A percentile compares a stretch with the other conserved stretches of the same genome.
phyloP scores from a whole-genome alignment of 2,329 filamentous ascomycete genomes.

The Ophiostoma piceae region DNA sequence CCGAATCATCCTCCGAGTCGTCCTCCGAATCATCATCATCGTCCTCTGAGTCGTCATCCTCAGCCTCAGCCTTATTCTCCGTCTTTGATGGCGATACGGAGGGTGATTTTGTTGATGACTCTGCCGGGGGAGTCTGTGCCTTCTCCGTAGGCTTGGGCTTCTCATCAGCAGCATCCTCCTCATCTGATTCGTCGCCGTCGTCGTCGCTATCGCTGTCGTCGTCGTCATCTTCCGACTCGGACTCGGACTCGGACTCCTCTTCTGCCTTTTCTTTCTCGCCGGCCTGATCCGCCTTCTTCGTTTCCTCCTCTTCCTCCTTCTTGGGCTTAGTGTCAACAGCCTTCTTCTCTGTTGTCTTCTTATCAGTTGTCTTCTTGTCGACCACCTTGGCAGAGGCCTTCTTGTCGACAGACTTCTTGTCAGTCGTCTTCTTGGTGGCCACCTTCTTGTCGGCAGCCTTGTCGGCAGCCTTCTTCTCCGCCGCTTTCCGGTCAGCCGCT shows the following conservation, averaged over 20 bases:
- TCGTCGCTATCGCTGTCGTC: slow-evolving; percentile 24
- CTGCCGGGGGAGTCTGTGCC: slow-evolving; percentile 19
- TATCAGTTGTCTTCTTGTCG: not conserved
- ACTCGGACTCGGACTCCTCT: slow-evolving; percentile 22
- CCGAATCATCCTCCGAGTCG: slow-evolving; percentile 24
- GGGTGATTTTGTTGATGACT: not conserved
- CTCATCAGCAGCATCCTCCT: slow-evolving; percentile 26
- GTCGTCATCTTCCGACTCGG: slow-evolving; percentile 20
- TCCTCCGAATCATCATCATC: slow-evolving; percentile 4
- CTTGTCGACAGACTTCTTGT: slow-evolving; percentile 14
- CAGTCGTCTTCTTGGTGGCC: not conserved
- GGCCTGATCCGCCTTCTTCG: not conserved
- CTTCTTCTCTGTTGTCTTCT: not conserved
- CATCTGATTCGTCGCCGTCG: slow-evolving; percentile 25
- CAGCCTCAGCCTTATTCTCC: slow-evolving; percentile 6
- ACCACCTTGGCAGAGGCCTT: slow-evolving; percentile 7
- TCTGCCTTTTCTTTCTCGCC: slow-evolving; percentile 18
- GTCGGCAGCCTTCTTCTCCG: not conserved
- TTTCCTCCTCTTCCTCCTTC: slow-evolving; percentile 19
- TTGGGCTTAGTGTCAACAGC: slow-evolving; percentile 16
- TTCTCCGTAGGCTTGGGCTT: slow-evolving; percentile 31
- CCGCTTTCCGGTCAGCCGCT: not conserved
- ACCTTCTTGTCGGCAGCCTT: slow-evolving; percentile 14
- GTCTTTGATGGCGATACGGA: slow-evolving; percentile 6
- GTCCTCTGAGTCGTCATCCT: not conserved